Conservation (phyloP, 108 stramenopile genomes). For the Cyclotella atomus region DNA sequence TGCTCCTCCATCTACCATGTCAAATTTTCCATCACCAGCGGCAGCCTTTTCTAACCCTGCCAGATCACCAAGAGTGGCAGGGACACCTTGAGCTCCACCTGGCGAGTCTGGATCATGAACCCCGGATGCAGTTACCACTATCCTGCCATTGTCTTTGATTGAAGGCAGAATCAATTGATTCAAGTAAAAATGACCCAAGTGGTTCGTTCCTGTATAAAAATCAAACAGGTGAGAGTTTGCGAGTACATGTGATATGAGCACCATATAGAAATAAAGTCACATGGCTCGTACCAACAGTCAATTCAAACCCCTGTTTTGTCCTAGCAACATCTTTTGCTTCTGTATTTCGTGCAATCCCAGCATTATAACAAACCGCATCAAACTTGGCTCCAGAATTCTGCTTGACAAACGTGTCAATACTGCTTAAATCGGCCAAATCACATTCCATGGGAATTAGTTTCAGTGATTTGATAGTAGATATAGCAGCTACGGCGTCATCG, state of each 20-base stretch:
- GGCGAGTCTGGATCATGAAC: slow-evolving; percentile 90
- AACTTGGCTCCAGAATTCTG: slow-evolving; percentile 23
- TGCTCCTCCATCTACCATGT: slow-evolving; percentile 86
- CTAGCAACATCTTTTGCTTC: slow-evolving; percentile 68
- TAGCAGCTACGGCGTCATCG: slow-evolving; percentile 45
- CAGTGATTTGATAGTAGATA: slow-evolving; percentile 25
- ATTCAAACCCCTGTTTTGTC: slow-evolving; percentile 79
- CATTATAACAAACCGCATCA: slow-evolving; percentile 86
- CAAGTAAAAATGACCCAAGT: slow-evolving; percentile 96
- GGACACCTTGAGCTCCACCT: slow-evolving; percentile 77
- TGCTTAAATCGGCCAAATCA: slow-evolving; percentile 70
- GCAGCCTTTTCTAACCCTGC: slow-evolving; percentile 64
- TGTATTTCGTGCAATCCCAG: slow-evolving; percentile 78
- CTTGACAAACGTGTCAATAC: slow-evolving; percentile 61
- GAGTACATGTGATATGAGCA: background rate
- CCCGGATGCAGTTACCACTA: slow-evolving; percentile 83
- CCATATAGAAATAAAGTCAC: background rate
- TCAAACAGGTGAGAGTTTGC: background rate
- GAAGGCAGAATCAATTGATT: slow-evolving; percentile 72
- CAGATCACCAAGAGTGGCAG: slow-evolving; percentile 82
- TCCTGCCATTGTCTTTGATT: slow-evolving; percentile 57
- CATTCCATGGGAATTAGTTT: slow-evolving; percentile 79
- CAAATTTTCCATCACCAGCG: slow-evolving; percentile 50
- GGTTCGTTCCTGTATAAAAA: slow-evolving; percentile 73
- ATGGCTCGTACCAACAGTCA: slow-evolving; percentile 61